phyloP scores from a whole-genome alignment of 208 protist species.

The Sergeia podlipaevii region DNA sequence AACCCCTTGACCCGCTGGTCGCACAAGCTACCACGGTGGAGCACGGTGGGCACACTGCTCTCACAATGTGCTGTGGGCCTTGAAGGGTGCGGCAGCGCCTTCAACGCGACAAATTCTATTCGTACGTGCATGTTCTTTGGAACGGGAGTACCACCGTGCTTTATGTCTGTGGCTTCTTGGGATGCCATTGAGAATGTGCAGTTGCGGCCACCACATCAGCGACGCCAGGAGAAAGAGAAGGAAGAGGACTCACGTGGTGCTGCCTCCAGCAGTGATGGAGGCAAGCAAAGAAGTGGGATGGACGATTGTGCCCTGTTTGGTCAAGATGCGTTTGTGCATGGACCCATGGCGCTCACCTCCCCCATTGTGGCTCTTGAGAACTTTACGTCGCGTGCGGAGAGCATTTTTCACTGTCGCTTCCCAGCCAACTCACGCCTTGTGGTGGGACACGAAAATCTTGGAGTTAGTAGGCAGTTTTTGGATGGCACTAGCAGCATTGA shows the following conservation, averaged over 20 bases:
- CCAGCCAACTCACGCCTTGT: constrained; percentile 38
- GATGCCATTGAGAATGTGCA: constrained; percentile 58
- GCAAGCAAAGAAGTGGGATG: not conserved
- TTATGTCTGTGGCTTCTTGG: constrained; percentile 40
- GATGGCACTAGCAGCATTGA: not conserved
- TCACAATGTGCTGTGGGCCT: constrained; percentile 47
- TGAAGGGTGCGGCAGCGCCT: constrained; percentile 75
- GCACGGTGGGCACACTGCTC: constrained; percentile 11
- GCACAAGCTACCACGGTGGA: constrained; percentile 25
- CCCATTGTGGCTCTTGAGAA: constrained; percentile 83
- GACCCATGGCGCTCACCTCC: not conserved
- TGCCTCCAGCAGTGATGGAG: not conserved
- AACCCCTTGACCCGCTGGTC: constrained; percentile 84
- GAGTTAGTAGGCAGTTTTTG: constrained; percentile 55
- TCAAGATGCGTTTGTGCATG: constrained; percentile 27
- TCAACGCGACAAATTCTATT: constrained; percentile 86
- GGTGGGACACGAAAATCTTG: constrained; percentile 84
- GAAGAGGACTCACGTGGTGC: not conserved
- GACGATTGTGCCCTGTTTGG: constrained; percentile 26
- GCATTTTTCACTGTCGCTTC: constrained; percentile 47
- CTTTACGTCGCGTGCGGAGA: constrained; percentile 63
- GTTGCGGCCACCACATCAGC: constrained; percentile 3
- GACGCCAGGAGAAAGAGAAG: not conserved
- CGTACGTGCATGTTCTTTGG: constrained; percentile 78
- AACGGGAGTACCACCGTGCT: constrained; percentile 46